Base-by-base conservation (phyloP, 202 grass and related monocot species). In the Panicum virgatum region DNA sequence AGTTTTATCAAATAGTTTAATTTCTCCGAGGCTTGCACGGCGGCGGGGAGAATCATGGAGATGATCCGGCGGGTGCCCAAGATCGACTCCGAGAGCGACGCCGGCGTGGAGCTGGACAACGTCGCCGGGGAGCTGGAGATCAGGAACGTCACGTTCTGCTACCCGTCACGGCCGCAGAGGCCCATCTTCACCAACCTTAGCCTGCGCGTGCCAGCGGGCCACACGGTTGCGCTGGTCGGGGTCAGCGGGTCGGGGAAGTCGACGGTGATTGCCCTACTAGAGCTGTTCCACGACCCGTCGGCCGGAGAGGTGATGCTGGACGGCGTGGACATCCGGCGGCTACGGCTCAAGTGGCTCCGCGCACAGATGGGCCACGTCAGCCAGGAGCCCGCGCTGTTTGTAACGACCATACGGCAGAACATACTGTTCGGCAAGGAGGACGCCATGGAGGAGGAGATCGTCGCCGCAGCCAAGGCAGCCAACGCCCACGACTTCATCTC, bases 401-500 rank as follows among this genome's bases (percentile, higher is more conserved):
- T 92, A 1, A 91, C 86, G 30, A 86, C 88, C 15, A 89, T 97
- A 16, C 81, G 80, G 78, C 86, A 98, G 72, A 98, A 98, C 62
- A 91, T 98, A 56, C n/a, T 98, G 72, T 97, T 94, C 23, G 95
- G 95, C 34, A 93, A 98, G 59, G 90, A 98, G 63, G 86, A 86
- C 20, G 90, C 95, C 20, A 80, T 90, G 12, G 74, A 43, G 78
- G 92, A 98, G 34, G 88, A 98, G 86, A 77, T 98, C 1, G 58
- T 86, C 6, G 62, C 79, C 0, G 92, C 92, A 0, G 90, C 90
- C 0, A 93, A 88, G 79, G 90, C 79, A 5, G 85, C 95, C 29
- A 98, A 94, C 80, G 95, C 92, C 3, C 95, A 98, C 84, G 80
- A 86, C 84, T 98, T 98, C 84, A 94, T 98, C 64, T 90, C 82